Conservation (phyloP, 2,329 filamentous ascomycete genomes). For the Teratosphaeria viscida region DNA sequence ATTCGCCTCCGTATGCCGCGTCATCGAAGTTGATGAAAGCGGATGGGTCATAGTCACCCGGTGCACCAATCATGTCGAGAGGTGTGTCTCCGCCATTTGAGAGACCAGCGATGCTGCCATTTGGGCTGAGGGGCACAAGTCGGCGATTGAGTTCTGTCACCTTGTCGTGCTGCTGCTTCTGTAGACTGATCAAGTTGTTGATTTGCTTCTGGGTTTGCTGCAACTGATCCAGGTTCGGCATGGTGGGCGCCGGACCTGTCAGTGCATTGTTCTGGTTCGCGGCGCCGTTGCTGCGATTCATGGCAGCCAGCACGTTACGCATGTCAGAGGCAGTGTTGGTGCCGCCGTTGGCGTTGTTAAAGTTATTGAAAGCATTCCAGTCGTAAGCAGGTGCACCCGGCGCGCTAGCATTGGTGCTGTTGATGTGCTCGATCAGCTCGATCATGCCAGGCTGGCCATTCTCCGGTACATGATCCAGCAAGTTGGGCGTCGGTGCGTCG, state of each 20-base stretch:
- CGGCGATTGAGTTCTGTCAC: slow-evolving; percentile 65
- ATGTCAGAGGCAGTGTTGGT: slow-evolving; percentile 34
- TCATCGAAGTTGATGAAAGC: slow-evolving; percentile 47
- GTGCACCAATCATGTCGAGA: slow-evolving; percentile 28
- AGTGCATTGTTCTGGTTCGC: slow-evolving; percentile 44
- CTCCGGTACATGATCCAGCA: slow-evolving; percentile 26
- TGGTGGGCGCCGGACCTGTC: slow-evolving; percentile 44
- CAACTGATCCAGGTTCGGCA: slow-evolving; percentile 52
- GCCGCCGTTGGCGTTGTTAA: slow-evolving; percentile 36
- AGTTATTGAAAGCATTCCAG: slow-evolving; percentile 37
- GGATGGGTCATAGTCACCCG: slow-evolving; percentile 43
- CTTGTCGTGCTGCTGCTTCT: slow-evolving; percentile 66
- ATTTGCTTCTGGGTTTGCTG: slow-evolving; percentile 63
- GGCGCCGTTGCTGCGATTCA: slow-evolving; percentile 35
- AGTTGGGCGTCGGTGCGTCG: slow-evolving; percentile 29
- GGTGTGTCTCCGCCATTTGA: slow-evolving; percentile 21
- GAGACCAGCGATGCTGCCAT: slow-evolving; percentile 65
- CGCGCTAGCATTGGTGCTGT: slow-evolving; percentile 23
- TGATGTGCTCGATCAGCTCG: slow-evolving; percentile 39
- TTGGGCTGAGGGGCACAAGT: slow-evolving; percentile 70
- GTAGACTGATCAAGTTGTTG: slow-evolving; percentile 66
- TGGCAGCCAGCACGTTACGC: slow-evolving; percentile 32
- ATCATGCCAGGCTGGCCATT: slow-evolving; percentile 36
- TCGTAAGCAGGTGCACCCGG: slow-evolving; percentile 31
- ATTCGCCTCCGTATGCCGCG: slow-evolving; percentile 23